Evolutionary conservation across 1,139 yeast species (phyloP), one percentile per base, ranked within the genome.

Genomic region (Yamadazyma siamensis): DNA sequence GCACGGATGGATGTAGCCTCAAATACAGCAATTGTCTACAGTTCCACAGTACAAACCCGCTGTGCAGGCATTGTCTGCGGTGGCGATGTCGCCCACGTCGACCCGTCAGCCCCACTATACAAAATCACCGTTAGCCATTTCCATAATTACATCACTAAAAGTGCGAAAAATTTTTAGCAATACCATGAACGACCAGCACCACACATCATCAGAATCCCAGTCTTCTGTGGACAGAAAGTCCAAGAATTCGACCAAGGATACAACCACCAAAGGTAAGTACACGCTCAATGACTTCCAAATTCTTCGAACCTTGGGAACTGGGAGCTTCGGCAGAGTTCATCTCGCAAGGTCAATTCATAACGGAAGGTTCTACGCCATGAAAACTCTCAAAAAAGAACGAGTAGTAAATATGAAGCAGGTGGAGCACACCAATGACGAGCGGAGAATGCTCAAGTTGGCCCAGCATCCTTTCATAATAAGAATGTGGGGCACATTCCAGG

Each of bases 401-500:
- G 80, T 75, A 35, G 77, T 75, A 19, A 73, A 69, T 46, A 75
- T 76, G 68, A 75, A 75, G 45, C 81, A 75, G 50, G 77, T 75
- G 23, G 81, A 75, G 49, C 81, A 75, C 56, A 75, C 81, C 19
- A 75, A 75, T 46, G 81, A 75, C 49, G 81, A 75, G 50, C 58
- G 81, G 31, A 57, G 77, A 44, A 75, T 75, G 64, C 53, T 75
- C 38, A 71, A 75, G 37, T 56, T 74, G 38, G 75, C 75, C 11
- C 75, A 73, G 38, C 80, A 75, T 46, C 80, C 81, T 6, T 75
- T 75, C 39, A 64, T 75, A 38, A 75, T 74, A 32, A 55, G 80
- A 44, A 74, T 75, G 80, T 75, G 81, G 81, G 81, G 81, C 7
- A 75, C 81, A 2, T 75, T 69, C 47, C 80, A 75, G 51, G 81